Evolutionary conservation across 2,329 filamentous ascomycete genomes (phyloP).

Genomic region (Fusarium sp.): DNA sequence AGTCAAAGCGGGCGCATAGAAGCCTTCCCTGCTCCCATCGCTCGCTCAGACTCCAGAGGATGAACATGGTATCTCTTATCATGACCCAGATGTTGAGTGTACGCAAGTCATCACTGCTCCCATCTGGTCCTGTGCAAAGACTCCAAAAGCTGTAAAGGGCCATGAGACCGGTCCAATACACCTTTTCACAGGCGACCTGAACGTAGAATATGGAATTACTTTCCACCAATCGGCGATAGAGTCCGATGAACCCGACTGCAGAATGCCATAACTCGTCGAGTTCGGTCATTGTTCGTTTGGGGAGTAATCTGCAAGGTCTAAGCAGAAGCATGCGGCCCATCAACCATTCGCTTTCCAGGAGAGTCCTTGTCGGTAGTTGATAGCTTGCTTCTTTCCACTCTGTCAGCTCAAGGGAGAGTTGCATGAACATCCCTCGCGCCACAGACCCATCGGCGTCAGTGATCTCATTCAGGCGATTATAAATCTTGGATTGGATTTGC

Average conservation of each 20-base stretch:
- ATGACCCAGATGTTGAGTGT: conserved; percentile 1
- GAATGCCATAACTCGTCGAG: conserved; percentile 4
- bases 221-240: neutral
- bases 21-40: conserved; percentile 14
- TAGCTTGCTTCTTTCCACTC: conserved; percentile 12
- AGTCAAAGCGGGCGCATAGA: neutral
- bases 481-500: conserved; percentile 9
- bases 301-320: neutral
- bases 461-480: neutral
- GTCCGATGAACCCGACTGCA: neutral
- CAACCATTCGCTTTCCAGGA: conserved; percentile 17
- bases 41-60: neutral
- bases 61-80: conserved; percentile 4
- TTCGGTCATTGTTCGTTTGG: neutral
- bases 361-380: conserved; percentile 2
- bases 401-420: neutral
- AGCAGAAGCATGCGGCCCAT: conserved; percentile 14
- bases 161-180: conserved; percentile 6
- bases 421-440: neutral
- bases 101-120: accelerated
- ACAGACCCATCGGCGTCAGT: accelerated
- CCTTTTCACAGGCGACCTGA: conserved; percentile 9
- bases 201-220: conserved; percentile 19
- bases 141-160: conserved; percentile 4
- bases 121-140: accelerated